A percentile compares a stretch with the other conserved stretches of the same genome.
These are phyloP conservation scores for Paralagenidium karlingii DNA, from an alignment of 352 stramenopile genomes.

Conservation along the genomic window DNA sequence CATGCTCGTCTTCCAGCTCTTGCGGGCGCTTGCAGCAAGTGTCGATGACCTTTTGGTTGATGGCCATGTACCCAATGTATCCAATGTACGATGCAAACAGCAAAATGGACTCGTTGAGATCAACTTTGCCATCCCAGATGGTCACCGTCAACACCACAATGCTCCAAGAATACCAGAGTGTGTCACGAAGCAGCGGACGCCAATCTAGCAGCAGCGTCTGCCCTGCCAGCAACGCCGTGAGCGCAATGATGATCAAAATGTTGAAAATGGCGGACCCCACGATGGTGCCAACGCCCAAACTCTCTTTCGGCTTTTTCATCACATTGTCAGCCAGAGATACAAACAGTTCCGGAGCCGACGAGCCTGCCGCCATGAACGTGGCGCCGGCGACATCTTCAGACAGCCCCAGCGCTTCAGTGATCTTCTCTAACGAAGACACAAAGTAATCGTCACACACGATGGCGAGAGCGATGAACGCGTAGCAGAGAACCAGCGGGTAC, in stretches of 20 bases:
- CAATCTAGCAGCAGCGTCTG: constrained; percentile 57
- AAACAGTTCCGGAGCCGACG: constrained; percentile 72
- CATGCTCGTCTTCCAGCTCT: constrained; percentile 6
- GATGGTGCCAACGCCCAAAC: constrained; percentile 64
- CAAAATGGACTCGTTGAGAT: constrained; percentile 38
- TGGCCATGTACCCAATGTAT: constrained; percentile 68
- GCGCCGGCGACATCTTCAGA: constrained; percentile 69
- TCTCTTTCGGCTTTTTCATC: constrained; percentile 48
- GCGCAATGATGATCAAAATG: constrained; percentile 76
- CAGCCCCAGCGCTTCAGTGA: constrained; percentile 43
- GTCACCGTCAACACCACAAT: constrained; percentile 39
- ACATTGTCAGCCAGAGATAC: constrained; percentile 69
- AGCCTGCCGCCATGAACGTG: constrained; percentile 77
- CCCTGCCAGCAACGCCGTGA: constrained; percentile 55
- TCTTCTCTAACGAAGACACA: constrained; percentile 60
- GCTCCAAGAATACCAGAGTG: constrained; percentile 57
- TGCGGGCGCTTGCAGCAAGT: constrained; percentile 37
- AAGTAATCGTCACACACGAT: constrained; percentile 87
- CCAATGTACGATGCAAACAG: constrained; percentile 52
- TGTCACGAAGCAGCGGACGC: constrained; percentile 68
- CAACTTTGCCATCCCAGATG: constrained; percentile 45
- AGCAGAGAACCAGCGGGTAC: constrained; percentile 49
- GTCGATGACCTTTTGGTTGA: constrained; percentile 46
- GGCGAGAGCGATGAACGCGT: constrained; percentile 75
- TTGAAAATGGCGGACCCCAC: constrained; percentile 83